Conservation (phyloP, 1,284 basidiomycete species). For the Fomitopsis schrenkii region DNA sequence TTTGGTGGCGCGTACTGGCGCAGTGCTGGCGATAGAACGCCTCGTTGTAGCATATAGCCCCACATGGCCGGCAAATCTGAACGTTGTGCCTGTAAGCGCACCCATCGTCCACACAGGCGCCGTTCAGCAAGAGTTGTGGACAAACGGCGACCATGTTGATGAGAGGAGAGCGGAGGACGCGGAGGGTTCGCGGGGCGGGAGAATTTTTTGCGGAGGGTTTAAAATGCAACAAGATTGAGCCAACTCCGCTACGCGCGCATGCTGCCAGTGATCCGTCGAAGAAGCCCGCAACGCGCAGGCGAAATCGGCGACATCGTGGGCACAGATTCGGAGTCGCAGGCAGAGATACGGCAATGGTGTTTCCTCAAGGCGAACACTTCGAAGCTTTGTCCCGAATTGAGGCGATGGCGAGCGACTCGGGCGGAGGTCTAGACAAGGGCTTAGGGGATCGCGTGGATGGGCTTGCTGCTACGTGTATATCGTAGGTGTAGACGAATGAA, state of each 20-base stretch:
- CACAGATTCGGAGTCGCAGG: no score
- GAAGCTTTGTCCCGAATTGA: no score
- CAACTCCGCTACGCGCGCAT: background rate
- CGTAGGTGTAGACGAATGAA: no score
- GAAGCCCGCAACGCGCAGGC: background rate
- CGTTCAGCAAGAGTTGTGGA: conserved; percentile 9
- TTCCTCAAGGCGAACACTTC: no score
- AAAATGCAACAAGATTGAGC: background rate
- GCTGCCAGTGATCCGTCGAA: background rate
- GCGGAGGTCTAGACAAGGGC: no score
- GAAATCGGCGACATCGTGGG: no score
- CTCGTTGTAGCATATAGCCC: conserved; percentile 11
- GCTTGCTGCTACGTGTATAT: no score
- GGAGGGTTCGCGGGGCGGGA: background rate
- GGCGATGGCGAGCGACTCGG: no score
- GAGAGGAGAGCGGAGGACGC: background rate
- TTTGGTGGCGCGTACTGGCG: conserved; percentile 3
- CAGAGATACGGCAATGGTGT: no score
- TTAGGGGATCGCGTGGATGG: no score
- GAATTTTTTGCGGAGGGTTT: background rate
- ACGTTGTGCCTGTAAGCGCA: conserved; percentile 14
- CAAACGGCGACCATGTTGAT: conserved; percentile 9
- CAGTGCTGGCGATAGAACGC: conserved; percentile 8
- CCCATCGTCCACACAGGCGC: conserved; percentile 3
- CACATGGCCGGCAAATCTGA: conserved; percentile 13